phyloP scores from a whole-genome alignment of 805 yeast genomes.

The Blastobotrys americana region DNA sequence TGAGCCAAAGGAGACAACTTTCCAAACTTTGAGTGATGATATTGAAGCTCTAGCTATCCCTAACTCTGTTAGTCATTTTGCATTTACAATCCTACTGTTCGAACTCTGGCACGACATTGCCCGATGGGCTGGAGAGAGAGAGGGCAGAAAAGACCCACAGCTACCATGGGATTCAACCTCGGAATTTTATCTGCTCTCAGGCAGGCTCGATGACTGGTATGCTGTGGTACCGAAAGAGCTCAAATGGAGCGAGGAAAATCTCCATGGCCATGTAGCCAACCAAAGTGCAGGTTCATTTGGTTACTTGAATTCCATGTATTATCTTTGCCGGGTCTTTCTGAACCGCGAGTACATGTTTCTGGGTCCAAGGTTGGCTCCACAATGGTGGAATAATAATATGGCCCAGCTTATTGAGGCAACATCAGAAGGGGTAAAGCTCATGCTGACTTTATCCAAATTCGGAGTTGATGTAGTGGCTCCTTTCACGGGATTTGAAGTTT shows the following conservation, averaged over 20 bases:
- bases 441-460: not conserved
- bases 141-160: conserved; percentile 9
- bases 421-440: conserved; percentile 1
- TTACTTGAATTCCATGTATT: conserved; percentile 8
- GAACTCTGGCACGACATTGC: conserved; percentile 12
- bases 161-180: conserved; percentile 9
- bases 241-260: conserved; percentile 1
- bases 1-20: not conserved
- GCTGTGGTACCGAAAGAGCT: conserved; percentile 3
- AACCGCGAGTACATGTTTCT: conserved; percentile 10
- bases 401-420: conserved; percentile 6
- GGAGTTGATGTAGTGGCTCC: conserved; percentile 10
- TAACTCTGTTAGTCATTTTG: conserved; percentile 6
- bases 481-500: conserved; percentile 12
- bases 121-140: conserved; percentile 12
- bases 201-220: conserved; percentile 6
- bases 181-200: conserved; percentile 3
- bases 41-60: not conserved
- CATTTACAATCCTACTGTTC: conserved; percentile 8
- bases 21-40: not conserved
- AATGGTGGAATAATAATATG: conserved; percentile 7
- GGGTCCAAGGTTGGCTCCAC: conserved; percentile 6
- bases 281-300: conserved; percentile 12
- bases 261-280: conserved; percentile 8
- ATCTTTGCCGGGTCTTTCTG: conserved; percentile 7